phyloP scores from a whole-genome alignment of 441 rosid genomes.

The Kokia cookei region DNA sequence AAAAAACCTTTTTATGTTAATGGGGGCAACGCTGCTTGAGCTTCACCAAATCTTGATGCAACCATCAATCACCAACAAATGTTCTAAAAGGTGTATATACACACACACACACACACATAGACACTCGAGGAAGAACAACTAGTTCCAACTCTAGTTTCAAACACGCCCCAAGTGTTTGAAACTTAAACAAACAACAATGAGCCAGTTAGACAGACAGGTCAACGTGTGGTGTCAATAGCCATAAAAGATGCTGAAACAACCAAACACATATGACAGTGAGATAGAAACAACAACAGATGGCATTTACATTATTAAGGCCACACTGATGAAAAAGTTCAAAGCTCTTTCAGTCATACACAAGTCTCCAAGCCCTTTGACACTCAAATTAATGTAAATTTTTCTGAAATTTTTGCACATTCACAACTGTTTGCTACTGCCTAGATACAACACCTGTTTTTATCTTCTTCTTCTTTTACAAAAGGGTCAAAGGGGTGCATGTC shows the following conservation, averaged over 20 bases:
- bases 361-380: not conserved
- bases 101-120: no score
- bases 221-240: not conserved
- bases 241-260: not conserved
- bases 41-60: not conserved
- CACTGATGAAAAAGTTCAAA: not conserved
- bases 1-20: no score
- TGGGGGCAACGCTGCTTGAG: not conserved
- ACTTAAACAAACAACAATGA: not conserved
- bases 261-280: not conserved
- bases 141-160: no score
- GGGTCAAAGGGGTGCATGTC: not conserved
- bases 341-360: not conserved
- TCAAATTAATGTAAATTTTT: not conserved
- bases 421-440: not conserved
- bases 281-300: not conserved
- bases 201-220: no score
- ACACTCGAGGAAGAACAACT: not conserved
- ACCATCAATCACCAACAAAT: not conserved
- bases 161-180: not conserved
- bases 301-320: conserved; percentile 2
- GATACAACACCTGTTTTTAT: not conserved
- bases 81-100: not conserved
- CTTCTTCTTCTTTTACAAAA: not conserved
- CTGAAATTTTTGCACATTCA: not conserved